phyloP scores from a whole-genome alignment of 2,329 filamentous ascomycete genomes.

The Phyllosticta capitalensis region DNA sequence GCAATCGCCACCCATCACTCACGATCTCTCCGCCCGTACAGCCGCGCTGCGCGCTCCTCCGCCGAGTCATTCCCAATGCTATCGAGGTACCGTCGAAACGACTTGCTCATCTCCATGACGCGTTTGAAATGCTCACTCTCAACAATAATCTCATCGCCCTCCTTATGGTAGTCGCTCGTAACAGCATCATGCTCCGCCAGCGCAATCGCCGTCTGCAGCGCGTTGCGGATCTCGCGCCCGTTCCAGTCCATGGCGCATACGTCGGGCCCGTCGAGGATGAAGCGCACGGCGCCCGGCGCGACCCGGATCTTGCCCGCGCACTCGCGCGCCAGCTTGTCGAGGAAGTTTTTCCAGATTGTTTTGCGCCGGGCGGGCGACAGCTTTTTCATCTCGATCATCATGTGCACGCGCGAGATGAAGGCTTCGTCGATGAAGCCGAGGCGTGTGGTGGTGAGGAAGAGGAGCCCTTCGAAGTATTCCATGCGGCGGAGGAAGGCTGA shows the following conservation, averaged over 20 bases:
- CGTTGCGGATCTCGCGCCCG: conserved; percentile 16
- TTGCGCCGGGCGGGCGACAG: conserved; percentile 10
- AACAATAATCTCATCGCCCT: neutral
- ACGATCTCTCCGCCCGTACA: neutral
- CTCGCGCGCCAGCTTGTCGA: conserved; percentile 6
- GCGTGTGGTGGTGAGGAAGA: conserved; percentile 28
- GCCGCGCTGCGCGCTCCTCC: neutral
- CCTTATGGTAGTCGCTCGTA: neutral
- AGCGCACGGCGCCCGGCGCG: neutral
- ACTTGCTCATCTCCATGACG: conserved; percentile 6
- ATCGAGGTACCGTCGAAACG: conserved; percentile 3
- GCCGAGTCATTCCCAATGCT: neutral
- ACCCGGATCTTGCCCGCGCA: neutral
- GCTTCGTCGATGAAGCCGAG: conserved; percentile 20
- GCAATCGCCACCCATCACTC: no score
- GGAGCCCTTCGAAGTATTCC: conserved; percentile 17
- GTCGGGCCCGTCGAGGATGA: neutral
- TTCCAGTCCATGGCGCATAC: conserved; percentile 12
- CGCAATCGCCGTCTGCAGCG: conserved; percentile 17
- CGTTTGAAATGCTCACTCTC: conserved; percentile 1
- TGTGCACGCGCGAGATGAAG: conserved; percentile 11
- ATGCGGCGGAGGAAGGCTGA: conserved; percentile 12
- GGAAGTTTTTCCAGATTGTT: conserved; percentile 2
- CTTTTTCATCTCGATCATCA: conserved; percentile 11
- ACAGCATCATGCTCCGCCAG: conserved; percentile 13